Evolutionary conservation across 495 filamentous ascomycete genomes (phyloP).

Genomic region (Xylaria curta): DNA sequence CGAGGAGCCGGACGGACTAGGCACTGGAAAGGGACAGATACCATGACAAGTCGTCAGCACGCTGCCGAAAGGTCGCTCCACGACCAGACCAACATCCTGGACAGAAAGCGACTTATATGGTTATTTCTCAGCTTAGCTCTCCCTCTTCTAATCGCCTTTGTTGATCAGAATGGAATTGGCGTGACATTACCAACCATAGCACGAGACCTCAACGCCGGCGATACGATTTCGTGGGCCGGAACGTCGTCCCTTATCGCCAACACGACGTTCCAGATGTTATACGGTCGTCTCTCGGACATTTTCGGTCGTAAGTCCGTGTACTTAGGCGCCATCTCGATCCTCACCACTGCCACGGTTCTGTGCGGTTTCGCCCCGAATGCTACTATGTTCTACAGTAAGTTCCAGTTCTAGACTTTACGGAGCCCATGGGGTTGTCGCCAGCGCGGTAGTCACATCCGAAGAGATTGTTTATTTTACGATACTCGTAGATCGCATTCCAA

Average conservation of each 20-base stretch:
- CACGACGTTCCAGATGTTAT: conserved; percentile 56
- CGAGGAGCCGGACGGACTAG: not conserved
- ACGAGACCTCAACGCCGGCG: conserved; percentile 57
- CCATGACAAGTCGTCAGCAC: not conserved
- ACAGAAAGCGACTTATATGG: conserved; percentile 59
- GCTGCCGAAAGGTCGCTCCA: conserved; percentile 15
- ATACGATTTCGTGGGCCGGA: conserved; percentile 46
- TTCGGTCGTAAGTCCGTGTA: conserved; percentile 52
- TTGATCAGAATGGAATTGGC: conserved; percentile 69
- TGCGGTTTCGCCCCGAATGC: not conserved
- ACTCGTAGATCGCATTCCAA: not conserved
- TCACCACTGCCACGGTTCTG: conserved; percentile 38
- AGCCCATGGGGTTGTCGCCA: not conserved
- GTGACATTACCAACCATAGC: conserved; percentile 67
- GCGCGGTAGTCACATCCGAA: not conserved
- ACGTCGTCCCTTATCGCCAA: conserved; percentile 56
- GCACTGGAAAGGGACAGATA: not conserved
- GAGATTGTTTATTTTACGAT: not conserved
- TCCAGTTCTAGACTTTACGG: not conserved
- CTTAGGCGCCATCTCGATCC: conserved; percentile 40
- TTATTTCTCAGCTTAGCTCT: conserved; percentile 62
- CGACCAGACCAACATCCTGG: conserved; percentile 40
- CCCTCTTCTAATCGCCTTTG: conserved; percentile 62
- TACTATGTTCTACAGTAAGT: not conserved
- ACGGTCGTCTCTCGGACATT: conserved; percentile 49